Evolutionary conservation across 306 rosid species (phyloP).

Genomic region (Cajanus cajan): DNA sequence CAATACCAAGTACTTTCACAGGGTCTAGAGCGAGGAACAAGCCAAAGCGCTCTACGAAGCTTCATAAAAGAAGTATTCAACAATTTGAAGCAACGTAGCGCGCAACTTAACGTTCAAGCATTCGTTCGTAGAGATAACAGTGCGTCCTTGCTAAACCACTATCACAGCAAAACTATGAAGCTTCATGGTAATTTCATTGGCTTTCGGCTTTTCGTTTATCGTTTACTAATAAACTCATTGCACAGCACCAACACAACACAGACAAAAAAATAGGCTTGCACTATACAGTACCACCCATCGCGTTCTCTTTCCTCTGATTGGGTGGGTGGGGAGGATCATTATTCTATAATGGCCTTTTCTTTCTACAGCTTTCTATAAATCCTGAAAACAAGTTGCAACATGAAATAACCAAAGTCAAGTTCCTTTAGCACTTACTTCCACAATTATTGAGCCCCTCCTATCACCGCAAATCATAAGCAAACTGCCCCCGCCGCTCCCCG

Average conservation of each 20-base stretch:
- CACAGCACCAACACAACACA: not conserved
- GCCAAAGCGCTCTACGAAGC: slow-evolving; percentile 29
- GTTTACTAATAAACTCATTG: not conserved
- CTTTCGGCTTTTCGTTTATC: not conserved
- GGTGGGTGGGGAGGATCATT: not conserved
- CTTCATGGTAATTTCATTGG: slow-evolving; percentile 37
- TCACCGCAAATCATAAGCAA: not conserved
- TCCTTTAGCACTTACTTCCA: not conserved
- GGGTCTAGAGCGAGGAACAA: not conserved
- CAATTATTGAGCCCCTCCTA: not conserved
- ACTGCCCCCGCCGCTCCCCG: not conserved
- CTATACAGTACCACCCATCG: not conserved
- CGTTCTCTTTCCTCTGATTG: not conserved
- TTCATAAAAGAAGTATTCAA: slow-evolving; percentile 29
- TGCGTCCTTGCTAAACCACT: slow-evolving; percentile 3
- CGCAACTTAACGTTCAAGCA: not conserved
- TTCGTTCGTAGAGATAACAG: not conserved
- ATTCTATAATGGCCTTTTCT: not conserved
- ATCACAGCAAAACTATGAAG: slow-evolving; percentile 22
- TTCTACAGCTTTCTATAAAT: not conserved
- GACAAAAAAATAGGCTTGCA: not conserved
- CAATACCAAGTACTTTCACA: not conserved
- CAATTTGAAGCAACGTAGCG: not conserved
- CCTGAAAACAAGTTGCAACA: not conserved
- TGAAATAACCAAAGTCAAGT: not conserved